Evolutionary conservation across 2,329 filamentous ascomycete genomes (phyloP), one percentile per base, ranked within the genome.

Genomic region (Penicillium sp.): DNA sequence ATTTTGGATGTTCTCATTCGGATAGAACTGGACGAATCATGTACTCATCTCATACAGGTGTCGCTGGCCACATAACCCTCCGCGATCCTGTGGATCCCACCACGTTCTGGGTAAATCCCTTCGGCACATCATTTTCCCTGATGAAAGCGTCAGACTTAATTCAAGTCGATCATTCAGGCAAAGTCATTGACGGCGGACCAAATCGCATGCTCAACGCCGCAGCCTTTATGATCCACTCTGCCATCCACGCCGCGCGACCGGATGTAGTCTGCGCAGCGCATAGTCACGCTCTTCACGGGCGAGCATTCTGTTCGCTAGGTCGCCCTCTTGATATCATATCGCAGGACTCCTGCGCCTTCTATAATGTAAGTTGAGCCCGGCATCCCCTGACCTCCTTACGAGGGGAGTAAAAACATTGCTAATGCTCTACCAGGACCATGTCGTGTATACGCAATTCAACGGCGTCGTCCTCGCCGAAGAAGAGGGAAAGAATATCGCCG

Each of bases 111-210:
- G 83, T 88, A 4, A 88, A 88, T 58, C 85, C 85, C 0, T 85
- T 87, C 49, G 84, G 84, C 9, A 77, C 83, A 1, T 78, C 82
- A 2, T 88, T 86, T 70, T 81, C 80, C 5, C 72, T 84, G 47
- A 81, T 89, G 36, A 86, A 83, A 50, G 78, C 80, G 0, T 85
- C 83, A 0, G 85, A 89, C 57, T 76, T 90, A n/a, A 87, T 89
- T 47, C 82, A 80, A 13, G 85, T 89, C 1, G 78, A 86, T 59
- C 76, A 83, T 44, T 67, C 79, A 0, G 86, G 86, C 2, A 72
- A 82, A 20, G 79, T 89, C 20, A 80, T 89, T 26, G 85, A 83
- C 9, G 85, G 86, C 3, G 86, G 85, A 0, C 64, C 70, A 1
- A 70, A 74, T 6, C 65, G 74, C 10, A 61, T 75, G 41, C 63